Evolutionary conservation across 805 yeast species (phyloP), one percentile per base, ranked within the genome.

Genomic region (Kuraishia capsulata): DNA sequence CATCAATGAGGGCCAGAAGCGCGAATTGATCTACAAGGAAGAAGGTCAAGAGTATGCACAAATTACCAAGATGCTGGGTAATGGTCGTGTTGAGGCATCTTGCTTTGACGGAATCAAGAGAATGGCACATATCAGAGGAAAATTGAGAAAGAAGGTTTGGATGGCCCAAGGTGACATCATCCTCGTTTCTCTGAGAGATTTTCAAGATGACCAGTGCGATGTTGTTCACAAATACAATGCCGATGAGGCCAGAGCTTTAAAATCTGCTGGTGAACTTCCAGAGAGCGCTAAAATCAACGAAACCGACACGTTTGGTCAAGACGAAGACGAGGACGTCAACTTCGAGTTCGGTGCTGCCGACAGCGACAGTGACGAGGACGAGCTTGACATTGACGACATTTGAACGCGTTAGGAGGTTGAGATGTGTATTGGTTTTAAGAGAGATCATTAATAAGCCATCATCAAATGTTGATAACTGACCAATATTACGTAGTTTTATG

Each of bases 11-110:
- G 79, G 82, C 47, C 89, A 87, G 66, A 92, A 92, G 73, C 86
- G 99, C 70, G 99, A 92, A 61, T 76, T 92, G 52, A 75, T 79
- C 59, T 76, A 73, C 62, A 87, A 80, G 56, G 99, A 92, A 47
- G 99, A 92, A 55, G 95, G 95, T 42, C 98, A 92, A 71, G 97
- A 92, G 64, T 92, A 92, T 56, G 99, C 96, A 41, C 98, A 94
- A 69, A 92, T 92, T 59, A 78, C 90, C 62, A 90, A 88, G 67
- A 90, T 92, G 97, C 78, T 92, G 53, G 99, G 99, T 62, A 89
- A 89, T 59, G 97, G 98, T 48, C 80, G 98, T 65, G 81, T 92
- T 40, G 96, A 89, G 62, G 96, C 95, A 39, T 63, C 79, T 37
- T 92, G 98, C 69, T 92, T 92, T 57, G 99, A 92, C 58, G 96